phyloP scores from a whole-genome alignment of 257 asterid species.

The Gentiana macrophylla region DNA sequence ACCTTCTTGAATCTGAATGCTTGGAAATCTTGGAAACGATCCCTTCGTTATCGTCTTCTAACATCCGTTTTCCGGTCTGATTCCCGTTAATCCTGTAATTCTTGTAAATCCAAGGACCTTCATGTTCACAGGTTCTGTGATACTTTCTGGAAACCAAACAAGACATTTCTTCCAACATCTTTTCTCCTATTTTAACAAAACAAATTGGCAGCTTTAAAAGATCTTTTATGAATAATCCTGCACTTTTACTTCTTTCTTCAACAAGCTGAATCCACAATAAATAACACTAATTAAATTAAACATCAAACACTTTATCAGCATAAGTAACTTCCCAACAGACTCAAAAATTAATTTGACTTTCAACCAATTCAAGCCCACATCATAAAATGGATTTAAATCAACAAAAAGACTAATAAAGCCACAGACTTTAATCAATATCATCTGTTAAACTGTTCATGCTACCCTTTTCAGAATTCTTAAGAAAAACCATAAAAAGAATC shows the following conservation, averaged over 20 bases:
- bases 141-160: conserved; percentile 64
- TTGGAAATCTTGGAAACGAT: conserved; percentile 38
- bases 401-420: conserved; percentile 9
- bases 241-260: no score
- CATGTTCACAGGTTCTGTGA: conserved; percentile 39
- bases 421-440: background rate
- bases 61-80: conserved; percentile 30
- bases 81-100: conserved; percentile 31
- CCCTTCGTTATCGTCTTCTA: conserved; percentile 36
- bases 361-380: conserved; percentile 25
- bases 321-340: background rate
- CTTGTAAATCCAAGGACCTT: conserved; percentile 53
- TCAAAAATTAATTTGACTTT: background rate
- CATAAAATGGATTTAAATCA: conserved; percentile 12
- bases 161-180: conserved; percentile 72
- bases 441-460: background rate
- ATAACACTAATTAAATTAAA: no score
- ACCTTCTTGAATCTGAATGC: conserved; percentile 17
- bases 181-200: conserved; percentile 28
- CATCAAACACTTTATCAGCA: background rate
- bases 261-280: no score
- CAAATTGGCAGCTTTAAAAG: conserved; percentile 10
- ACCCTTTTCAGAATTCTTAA: conserved; percentile 7
- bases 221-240: no score
- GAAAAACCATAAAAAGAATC: conserved; percentile 16